phyloP scores from a whole-genome alignment of 805 yeast genomes.

The Hanseniaspora singularis region DNA sequence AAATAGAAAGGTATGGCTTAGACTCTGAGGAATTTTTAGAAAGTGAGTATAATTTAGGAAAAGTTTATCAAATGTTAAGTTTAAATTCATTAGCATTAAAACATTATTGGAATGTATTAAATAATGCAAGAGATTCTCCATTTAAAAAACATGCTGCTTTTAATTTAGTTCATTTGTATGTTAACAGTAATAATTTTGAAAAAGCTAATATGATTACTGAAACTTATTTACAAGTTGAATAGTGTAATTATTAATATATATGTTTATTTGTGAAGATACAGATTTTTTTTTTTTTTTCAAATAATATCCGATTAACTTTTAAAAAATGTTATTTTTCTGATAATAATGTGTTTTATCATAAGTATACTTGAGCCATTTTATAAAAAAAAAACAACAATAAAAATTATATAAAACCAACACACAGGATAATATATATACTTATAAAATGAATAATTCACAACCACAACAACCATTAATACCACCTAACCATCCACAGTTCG shows the following conservation, averaged over 20 bases:
- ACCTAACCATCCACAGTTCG: conserved; percentile 19
- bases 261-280: background rate
- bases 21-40: conserved; percentile 52
- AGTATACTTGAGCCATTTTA: too few relatives aligned
- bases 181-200: conserved; percentile 56
- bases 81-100: conserved; percentile 58
- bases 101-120: conserved; percentile 61
- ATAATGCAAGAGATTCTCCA: conserved; percentile 41
- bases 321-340: too few relatives aligned
- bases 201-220: conserved; percentile 57
- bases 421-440: too few relatives aligned
- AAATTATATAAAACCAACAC: too few relatives aligned
- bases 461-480: background rate
- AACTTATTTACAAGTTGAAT: conserved; percentile 43
- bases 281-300: background rate
- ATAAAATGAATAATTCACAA: background rate
- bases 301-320: too few relatives aligned
- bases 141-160: conserved; percentile 74
- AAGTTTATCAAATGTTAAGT: conserved; percentile 76
- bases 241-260: background rate
- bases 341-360: too few relatives aligned
- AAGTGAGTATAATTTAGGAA: conserved; percentile 67
- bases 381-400: too few relatives aligned
- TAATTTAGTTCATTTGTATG: conserved; percentile 65
- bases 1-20: conserved; percentile 30